Evolutionary conservation across 148 eudicot species (phyloP).

Genomic region (Vaccinium vitisidaea): DNA sequence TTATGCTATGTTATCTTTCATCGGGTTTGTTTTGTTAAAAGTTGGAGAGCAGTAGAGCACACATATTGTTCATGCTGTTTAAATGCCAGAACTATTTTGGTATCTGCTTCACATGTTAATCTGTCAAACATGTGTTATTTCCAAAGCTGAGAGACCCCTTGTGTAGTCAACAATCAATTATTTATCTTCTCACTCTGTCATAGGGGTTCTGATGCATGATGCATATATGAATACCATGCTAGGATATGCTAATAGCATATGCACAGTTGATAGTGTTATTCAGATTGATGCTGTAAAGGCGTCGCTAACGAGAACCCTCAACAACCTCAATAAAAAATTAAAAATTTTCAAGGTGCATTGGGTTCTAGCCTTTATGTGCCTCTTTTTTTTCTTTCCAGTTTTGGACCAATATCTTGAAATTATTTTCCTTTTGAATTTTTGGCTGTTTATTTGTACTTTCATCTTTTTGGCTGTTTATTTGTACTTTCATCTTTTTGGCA

Average conservation of each 20-base stretch:
- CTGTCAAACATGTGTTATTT: background rate
- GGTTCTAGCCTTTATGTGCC: background rate
- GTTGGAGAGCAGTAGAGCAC: background rate
- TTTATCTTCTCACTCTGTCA: background rate
- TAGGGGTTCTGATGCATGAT: constrained; percentile 89
- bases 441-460: background rate
- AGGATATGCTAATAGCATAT: constrained; percentile 98
- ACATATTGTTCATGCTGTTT: background rate
- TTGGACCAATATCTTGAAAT: background rate
- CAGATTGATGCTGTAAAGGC: constrained; percentile 95
- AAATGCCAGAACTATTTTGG: background rate
- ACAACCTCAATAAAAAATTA: constrained; percentile 79
- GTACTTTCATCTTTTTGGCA: background rate
- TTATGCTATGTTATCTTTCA: background rate
- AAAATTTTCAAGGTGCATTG: constrained; percentile 51
- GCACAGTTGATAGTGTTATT: constrained; percentile 93
- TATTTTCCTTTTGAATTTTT: background rate
- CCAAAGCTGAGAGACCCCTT: background rate
- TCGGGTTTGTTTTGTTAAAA: background rate
- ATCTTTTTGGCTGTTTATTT: background rate
- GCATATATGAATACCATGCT: constrained; percentile 68
- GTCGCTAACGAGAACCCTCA: constrained; percentile 79
- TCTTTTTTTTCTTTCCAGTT: background rate
- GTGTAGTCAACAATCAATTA: background rate
- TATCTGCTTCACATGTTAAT: background rate